Evolutionary conservation across 164 flowering plant species (phyloP).

Genomic region (Kingdonia uniflora): DNA sequence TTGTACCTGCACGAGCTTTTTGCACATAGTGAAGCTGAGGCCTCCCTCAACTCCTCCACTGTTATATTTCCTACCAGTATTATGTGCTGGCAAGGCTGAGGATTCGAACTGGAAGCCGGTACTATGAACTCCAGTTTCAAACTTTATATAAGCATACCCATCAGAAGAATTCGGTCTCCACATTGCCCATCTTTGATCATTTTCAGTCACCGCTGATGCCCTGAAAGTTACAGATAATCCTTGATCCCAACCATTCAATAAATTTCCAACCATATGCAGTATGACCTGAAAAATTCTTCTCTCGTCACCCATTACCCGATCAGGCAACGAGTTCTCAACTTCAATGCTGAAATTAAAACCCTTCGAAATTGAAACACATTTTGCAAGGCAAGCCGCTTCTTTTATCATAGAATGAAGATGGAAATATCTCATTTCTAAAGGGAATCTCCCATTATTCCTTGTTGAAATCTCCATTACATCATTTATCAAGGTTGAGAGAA

Average conservation of each 20-base stretch:
- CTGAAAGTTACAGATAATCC: slow-evolving; percentile 34
- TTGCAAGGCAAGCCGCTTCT: slow-evolving; percentile 77
- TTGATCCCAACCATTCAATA: slow-evolving; percentile 35
- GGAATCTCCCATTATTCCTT: slow-evolving; percentile 49
- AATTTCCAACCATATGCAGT: slow-evolving; percentile 78
- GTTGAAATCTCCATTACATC: slow-evolving; percentile 69
- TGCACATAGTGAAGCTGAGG: slow-evolving; percentile 73
- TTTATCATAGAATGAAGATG: slow-evolving; percentile 54
- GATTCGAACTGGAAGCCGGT: slow-evolving; percentile 16
- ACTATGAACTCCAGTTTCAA: slow-evolving; percentile 3
- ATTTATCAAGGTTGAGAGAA: slow-evolving; percentile 62
- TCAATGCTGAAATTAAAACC: slow-evolving; percentile 50
- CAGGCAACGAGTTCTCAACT: slow-evolving; percentile 51
- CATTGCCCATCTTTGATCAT: slow-evolving; percentile 50
- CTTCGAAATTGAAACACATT: slow-evolving; percentile 50
- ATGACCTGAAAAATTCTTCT: slow-evolving; percentile 85
- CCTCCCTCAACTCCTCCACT: slow-evolving; percentile 36
- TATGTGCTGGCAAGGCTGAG: slow-evolving; percentile 15
- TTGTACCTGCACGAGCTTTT: slow-evolving; percentile 69
- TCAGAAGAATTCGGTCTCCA: slow-evolving; percentile 46
- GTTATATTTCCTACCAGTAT: slow-evolving; percentile 19
- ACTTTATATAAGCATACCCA: slow-evolving; percentile 1
- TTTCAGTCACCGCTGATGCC: slow-evolving; percentile 31
- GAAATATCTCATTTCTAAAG: slow-evolving; percentile 49
- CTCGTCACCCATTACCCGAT: slow-evolving; percentile 73